These are phyloP conservation scores for Zasmidium cellare DNA, from an alignment of 2,329 filamentous ascomycete species.

Conservation along the genomic window DNA sequence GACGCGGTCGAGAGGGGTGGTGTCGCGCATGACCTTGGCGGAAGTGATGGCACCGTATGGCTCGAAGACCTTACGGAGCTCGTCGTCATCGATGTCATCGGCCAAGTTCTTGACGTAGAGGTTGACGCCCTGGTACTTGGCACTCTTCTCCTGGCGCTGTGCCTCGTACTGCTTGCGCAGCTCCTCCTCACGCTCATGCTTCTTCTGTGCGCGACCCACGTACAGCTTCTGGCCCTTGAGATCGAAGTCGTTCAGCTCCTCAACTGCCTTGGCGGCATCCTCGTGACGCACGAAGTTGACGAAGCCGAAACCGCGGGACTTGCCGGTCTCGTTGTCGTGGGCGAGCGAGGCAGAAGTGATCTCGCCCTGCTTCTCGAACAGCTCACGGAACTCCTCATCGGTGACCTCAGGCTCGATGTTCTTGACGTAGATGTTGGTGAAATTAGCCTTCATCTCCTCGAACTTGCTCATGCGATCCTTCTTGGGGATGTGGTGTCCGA, in stretches of 20 bases:
- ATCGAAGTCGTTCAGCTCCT: conserved; percentile 87
- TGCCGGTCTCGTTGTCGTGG: conserved; percentile 93
- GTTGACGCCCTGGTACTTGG: conserved; percentile 99
- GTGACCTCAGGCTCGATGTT: conserved; percentile 83
- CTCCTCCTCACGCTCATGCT: conserved; percentile 99
- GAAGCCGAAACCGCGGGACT: conserved; percentile 93
- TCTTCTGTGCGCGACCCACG: conserved; percentile 98
- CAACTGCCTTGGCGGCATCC: conserved; percentile 79
- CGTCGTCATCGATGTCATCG: conserved; percentile 96
- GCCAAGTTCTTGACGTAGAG: conserved; percentile 99
- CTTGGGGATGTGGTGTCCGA: conserved; percentile 99
- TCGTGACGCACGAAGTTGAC: conserved; percentile 94
- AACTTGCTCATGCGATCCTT: conserved; percentile 99
- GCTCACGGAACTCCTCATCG: conserved; percentile 90
- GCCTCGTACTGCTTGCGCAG: conserved; percentile 98
- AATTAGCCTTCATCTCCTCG: conserved; percentile 99
- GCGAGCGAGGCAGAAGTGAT: conserved; percentile 95
- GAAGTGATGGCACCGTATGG: conserved; percentile 95
- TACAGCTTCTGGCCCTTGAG: conserved; percentile 95
- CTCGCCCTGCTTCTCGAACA: conserved; percentile 90
- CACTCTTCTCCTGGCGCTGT: conserved; percentile 95
- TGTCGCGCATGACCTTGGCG: conserved; percentile 98
- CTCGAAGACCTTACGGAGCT: conserved; percentile 89
- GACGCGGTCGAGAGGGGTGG: conserved; percentile 52
- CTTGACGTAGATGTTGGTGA: conserved; percentile 99